phyloP scores from a whole-genome alignment of 768 basidiomycete species.

The Mycena leptocephala region DNA sequence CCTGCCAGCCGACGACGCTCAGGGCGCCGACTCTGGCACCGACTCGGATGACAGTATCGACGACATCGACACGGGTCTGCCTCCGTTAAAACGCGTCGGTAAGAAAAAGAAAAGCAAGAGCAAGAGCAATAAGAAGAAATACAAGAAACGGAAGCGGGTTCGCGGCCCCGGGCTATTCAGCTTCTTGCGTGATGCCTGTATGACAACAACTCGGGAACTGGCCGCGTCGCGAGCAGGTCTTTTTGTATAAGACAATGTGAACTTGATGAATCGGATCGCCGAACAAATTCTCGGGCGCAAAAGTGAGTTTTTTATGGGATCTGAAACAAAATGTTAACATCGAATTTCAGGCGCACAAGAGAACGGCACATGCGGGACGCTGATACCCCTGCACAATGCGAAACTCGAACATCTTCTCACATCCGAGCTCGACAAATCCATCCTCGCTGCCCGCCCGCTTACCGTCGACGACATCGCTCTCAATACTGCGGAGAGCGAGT shows the following conservation, averaged over 20 bases:
- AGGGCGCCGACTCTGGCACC: too few relatives aligned
- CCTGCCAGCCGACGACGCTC: too few relatives aligned
- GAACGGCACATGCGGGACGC: conserved; percentile 48
- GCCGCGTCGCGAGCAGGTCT: background rate
- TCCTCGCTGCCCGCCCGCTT: conserved; percentile 36
- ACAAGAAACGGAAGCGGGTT: too few relatives aligned
- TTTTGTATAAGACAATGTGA: background rate
- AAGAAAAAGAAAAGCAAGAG: too few relatives aligned
- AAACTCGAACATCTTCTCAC: conserved; percentile 34
- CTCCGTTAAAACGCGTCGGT: too few relatives aligned
- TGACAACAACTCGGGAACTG: too few relatives aligned
- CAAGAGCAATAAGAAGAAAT: too few relatives aligned
- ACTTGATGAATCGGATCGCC: background rate
- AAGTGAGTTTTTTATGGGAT: background rate
- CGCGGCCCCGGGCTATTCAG: too few relatives aligned
- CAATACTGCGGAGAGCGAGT: conserved; percentile 20
- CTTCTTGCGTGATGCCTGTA: too few relatives aligned
- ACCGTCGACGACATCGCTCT: conserved; percentile 37
- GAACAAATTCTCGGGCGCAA: background rate
- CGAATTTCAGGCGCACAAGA: conserved; percentile 37
- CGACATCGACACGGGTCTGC: too few relatives aligned
- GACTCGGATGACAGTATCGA: too few relatives aligned
- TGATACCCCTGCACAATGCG: conserved; percentile 35
- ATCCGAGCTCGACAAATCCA: conserved; percentile 22
- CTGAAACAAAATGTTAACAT: background rate